Evolutionary conservation across 2,329 filamentous ascomycete genomes (phyloP).

Genomic region (Colletotrichum viniferum): DNA sequence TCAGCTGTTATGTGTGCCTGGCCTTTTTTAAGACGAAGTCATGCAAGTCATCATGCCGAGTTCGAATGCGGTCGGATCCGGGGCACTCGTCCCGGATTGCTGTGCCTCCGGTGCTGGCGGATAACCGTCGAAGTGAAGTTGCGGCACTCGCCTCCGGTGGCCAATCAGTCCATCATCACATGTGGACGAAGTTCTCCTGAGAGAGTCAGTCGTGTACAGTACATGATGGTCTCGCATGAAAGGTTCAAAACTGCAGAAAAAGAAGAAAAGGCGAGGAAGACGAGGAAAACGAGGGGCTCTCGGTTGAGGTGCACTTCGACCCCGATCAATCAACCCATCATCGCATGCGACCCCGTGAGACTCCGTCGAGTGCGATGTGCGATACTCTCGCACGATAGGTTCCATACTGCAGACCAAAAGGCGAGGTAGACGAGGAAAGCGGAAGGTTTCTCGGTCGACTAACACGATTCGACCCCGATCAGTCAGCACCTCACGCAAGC

Average conservation of each 20-base stretch:
- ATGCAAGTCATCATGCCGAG: neutral
- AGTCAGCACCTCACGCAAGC: slow-evolving; percentile 7
- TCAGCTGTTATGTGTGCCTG: neutral
- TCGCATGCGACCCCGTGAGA: neutral
- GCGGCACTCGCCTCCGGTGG: neutral
- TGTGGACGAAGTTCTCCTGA: neutral
- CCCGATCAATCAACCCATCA: neutral
- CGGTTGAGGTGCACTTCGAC: neutral
- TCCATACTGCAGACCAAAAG: neutral
- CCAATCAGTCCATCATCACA: neutral
- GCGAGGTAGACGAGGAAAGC: neutral
- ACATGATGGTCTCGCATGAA: neutral
- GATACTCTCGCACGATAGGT: neutral
- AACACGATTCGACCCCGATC: neutral
- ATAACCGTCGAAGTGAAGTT: neutral
- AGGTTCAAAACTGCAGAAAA: neutral
- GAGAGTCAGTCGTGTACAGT: neutral
- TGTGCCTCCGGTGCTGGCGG: neutral
- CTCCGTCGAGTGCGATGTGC: neutral
- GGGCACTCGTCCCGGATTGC: neutral
- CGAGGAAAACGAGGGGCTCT: neutral
- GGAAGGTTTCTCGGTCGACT: neutral
- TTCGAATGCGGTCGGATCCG: neutral
- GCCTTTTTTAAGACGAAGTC: neutral
- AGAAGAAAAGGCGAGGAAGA: neutral